phyloP scores from a whole-genome alignment of 2,329 filamentous ascomycete species.

The Mycosphaerella sp. region DNA sequence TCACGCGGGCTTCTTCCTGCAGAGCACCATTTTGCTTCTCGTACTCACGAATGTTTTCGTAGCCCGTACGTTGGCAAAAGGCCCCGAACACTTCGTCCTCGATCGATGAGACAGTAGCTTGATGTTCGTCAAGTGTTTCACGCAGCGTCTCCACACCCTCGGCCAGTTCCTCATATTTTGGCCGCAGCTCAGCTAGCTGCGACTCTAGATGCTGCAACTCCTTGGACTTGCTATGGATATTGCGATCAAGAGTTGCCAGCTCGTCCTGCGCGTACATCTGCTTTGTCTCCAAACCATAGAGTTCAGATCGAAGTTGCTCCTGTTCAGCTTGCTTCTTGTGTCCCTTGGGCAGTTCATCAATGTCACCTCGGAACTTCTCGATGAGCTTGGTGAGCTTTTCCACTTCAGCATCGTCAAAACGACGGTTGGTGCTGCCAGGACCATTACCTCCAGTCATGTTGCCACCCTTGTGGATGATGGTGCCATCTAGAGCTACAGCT shows the following conservation, averaged over 20 bases:
- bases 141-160: conserved; percentile 60
- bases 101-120: conserved; percentile 65
- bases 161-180: conserved; percentile 69
- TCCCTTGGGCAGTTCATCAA: conserved; percentile 71
- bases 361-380: conserved; percentile 68
- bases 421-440: conserved; percentile 61
- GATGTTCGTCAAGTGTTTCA: conserved; percentile 50
- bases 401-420: conserved; percentile 85
- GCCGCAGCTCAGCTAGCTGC: conserved; percentile 68
- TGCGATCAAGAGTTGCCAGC: conserved; percentile 69
- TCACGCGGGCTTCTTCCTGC: conserved; percentile 83
- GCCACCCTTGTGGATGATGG: conserved; percentile 91
- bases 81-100: conserved; percentile 81
- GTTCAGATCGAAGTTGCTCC: conserved; percentile 71
- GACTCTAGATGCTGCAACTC: conserved; percentile 67
- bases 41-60: conserved; percentile 84
- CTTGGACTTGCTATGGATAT: conserved; percentile 75
- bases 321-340: conserved; percentile 72
- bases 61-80: conserved; percentile 84
- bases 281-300: conserved; percentile 72
- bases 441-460: conserved; percentile 93
- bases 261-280: conserved; percentile 68
- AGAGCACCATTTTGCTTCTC: conserved; percentile 87
- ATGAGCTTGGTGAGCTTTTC: conserved; percentile 74
- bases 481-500: conserved; percentile 90